Evolutionary conservation across 441 rosid genomes (phyloP), one percentile per base, ranked within the genome.

Genomic region (Arabidopsis hybrid): DNA sequence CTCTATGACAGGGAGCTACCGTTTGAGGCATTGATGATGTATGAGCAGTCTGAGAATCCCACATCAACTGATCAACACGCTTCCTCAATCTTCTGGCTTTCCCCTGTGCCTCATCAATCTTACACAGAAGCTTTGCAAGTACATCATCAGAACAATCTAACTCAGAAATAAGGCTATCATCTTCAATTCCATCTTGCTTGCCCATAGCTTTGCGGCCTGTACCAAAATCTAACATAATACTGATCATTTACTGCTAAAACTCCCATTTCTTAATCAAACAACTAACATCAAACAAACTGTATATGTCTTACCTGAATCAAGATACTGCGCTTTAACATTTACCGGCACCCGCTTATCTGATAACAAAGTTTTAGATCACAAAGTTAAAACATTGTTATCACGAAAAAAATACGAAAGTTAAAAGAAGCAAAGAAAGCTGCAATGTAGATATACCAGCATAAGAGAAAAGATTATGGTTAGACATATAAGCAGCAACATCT

Each of bases 401-500:
- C 3, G 10, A 4, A 4, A 38, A 7, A 40, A 31, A 18, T n/a
- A n/a, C n/a, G 1, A 50, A n/a, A 26, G 49, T 58, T 60, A 18
- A 57, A 42, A 64, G 46, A 65, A 14, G 38, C 29, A 60, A 55
- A 14, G 58, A 53, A 60, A 14, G 42, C 10, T 46, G 38, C 16
- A 62, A 31, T 8, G 52, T 58, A 14, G 50, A 39, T 79, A 94
- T 81, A 94, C 97, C 93, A 31, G 70, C 75, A 80, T 85, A 91
- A 21, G 96, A 89, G 82, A 90, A 88, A 60, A 91, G 56, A 55
- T 81, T 86, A 76, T 91, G 96, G 35, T 51, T 74, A 39, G 85
- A 78, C 81, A 84, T 76, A 74, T 82, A 88, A 57, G 89, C 82
- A 13, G 84, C 72, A 60, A 83, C 47, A 83, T 91, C 91, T 60